Conservation (phyloP, 352 stramenopile species). For the Phytophthora sp. region DNA sequence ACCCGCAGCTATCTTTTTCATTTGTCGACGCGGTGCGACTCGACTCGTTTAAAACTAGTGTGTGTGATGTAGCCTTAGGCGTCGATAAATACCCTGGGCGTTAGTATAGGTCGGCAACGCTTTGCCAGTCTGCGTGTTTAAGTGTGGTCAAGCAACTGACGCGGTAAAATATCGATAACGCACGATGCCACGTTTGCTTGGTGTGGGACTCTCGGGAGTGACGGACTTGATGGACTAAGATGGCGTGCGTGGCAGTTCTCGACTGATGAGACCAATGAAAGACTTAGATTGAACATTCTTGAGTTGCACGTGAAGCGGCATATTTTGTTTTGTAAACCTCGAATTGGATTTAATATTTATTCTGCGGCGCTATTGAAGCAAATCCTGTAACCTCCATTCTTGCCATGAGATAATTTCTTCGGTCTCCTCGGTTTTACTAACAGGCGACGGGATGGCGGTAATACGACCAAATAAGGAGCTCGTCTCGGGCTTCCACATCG, state of each 20-base stretch:
- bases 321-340: too few species aligned
- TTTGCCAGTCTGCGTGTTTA: too few species aligned
- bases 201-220: too few species aligned
- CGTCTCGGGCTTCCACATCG: conserved; percentile 48
- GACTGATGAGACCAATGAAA: conserved; percentile 17
- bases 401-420: conserved; percentile 16
- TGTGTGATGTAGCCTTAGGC: too few species aligned
- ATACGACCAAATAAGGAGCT: conserved; percentile 48
- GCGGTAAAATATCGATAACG: neutral
- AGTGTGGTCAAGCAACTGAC: neutral
- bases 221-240: conserved; percentile 19
- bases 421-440: neutral
- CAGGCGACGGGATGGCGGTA: neutral
- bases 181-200: too few species aligned
- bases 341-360: neutral
- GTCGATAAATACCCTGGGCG: too few species aligned
- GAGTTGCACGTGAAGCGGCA: too few species aligned
- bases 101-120: too few species aligned
- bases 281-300: too few species aligned
- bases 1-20: neutral
- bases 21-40: neutral
- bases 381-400: conserved; percentile 28
- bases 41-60: too few species aligned
- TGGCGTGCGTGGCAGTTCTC: conserved; percentile 19
- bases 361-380: conserved; percentile 11